phyloP scores from a whole-genome alignment of 768 basidiomycete genomes.

The Tricholoma saponaceum region DNA sequence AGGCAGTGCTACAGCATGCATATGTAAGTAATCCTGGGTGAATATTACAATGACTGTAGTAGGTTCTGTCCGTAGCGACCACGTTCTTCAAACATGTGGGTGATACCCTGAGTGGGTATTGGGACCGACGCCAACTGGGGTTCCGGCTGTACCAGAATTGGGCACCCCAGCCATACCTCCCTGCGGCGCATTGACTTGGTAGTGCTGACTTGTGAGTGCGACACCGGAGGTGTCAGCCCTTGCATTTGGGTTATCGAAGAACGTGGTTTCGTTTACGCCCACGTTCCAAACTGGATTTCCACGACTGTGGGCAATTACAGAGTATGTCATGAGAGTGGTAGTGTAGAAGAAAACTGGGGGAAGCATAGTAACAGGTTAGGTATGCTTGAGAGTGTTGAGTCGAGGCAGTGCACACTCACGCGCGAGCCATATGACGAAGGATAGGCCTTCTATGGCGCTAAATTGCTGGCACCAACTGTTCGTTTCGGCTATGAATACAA shows the following conservation, averaged over 20 bases:
- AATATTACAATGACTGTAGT: not conserved
- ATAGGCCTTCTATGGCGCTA: slow-evolving; percentile 9
- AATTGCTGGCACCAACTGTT: slow-evolving; percentile 11
- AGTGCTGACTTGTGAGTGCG: not conserved
- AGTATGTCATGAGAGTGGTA: slow-evolving; percentile 6
- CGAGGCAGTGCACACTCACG: slow-evolving; percentile 3
- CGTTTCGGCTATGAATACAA: not conserved
- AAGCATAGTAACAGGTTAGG: not conserved
- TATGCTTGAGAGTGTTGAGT: not conserved
- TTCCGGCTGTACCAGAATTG: not conserved
- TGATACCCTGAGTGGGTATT: not conserved
- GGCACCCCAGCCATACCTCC: not conserved
- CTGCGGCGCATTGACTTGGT: not conserved
- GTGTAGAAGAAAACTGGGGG: slow-evolving; percentile 12
- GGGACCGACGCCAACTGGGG: not conserved
- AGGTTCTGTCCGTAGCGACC: too few relatives aligned
- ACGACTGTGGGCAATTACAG: slow-evolving; percentile 7
- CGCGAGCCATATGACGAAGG: slow-evolving; percentile 11
- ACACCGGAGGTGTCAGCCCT: not conserved
- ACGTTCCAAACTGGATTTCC: slow-evolving; percentile 11
- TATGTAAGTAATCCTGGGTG: not conserved
- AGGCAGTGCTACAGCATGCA: not conserved
- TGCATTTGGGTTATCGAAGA: slow-evolving; percentile 1
- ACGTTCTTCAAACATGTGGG: not conserved
- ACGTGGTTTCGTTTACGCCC: slow-evolving; percentile 6